Conservation (phyloP, 805 yeast species). For the Candida taoyuanica region DNA sequence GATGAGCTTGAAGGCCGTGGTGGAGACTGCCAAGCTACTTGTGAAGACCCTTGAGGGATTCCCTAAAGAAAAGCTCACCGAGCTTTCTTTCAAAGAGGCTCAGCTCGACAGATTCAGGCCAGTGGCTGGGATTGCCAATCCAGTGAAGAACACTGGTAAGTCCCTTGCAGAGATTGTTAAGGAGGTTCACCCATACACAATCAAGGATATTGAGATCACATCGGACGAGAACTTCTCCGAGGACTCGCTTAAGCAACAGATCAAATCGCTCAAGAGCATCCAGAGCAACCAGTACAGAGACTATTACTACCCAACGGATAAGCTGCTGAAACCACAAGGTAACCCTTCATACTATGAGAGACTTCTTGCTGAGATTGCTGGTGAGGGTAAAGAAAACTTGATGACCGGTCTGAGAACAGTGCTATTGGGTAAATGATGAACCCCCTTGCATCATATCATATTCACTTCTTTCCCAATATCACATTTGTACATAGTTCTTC, state of each 20-base stretch:
- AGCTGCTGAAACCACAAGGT: conserved; percentile 74
- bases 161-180: conserved; percentile 38
- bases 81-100: conserved; percentile 61
- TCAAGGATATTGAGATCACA: conserved; percentile 38
- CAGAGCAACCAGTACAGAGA: conserved; percentile 57
- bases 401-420: conserved; percentile 69
- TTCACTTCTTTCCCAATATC: background rate
- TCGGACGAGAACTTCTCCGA: conserved; percentile 45
- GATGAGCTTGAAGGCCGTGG: conserved; percentile 22
- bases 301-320: conserved; percentile 61
- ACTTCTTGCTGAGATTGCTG: conserved; percentile 63
- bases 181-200: conserved; percentile 41
- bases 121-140: conserved; percentile 44
- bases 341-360: conserved; percentile 75
- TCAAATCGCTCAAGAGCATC: conserved; percentile 50
- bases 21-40: conserved; percentile 52
- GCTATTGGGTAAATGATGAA: conserved; percentile 57
- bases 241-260: conserved; percentile 47
- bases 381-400: conserved; percentile 64
- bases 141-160: conserved; percentile 36
- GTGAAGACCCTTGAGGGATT: conserved; percentile 54
- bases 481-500: background rate
- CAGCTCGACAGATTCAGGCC: conserved; percentile 56
- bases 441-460: background rate
- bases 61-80: conserved; percentile 66